Base-by-base conservation (phyloP, 768 basidiomycete genomes). In the Rhizopogon vesiculosus region DNA sequence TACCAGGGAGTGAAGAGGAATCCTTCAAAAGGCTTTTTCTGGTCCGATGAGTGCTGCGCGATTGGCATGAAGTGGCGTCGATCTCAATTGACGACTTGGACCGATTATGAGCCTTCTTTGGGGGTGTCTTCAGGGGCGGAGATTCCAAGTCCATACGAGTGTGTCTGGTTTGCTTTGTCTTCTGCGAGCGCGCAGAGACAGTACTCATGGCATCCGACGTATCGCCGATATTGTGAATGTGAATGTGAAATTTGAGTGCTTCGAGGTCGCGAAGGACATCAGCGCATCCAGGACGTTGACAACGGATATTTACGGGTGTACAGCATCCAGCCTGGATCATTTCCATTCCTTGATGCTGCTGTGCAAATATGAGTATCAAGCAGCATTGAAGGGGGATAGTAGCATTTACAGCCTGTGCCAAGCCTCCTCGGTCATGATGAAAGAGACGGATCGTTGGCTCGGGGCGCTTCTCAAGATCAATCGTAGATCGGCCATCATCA, bases 171-270 rank as follows among this genome's bases (percentile, higher is more conserved):
- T 35, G 31, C 25, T 29, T 49, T 13, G 19, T 22, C 19, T 22
- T 49, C 35, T 15, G 48, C 19, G 35, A 16, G 13, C 25, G 8
- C 0, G 35, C 31, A 10, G 50, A 45, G 40, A 22, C 25, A 9
- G 25, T 2, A 18, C 41, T 38, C 12, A 6, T 31, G 39, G 16
- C 33, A 33, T 58, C 54, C 8, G 51, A n/a, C 7, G 10, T 28
- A 52, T 80, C 77, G 33, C 74, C 70, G 33, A 83, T 75, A 59
- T 81, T 78, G 64, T 83, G 83, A 46, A 83, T 79, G 59, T 84
- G 80, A 19, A 83, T 65, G 61, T 83, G 82, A 61, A 72, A 79
- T 60, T 75, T 76, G 48, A 83, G 71, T 18, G 77, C 76, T 58
- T 73, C 74, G 53, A 75, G 70, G 50, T 71, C 68, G 5, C 67